These are phyloP conservation scores for Fusarium sp. DNA, from an alignment of 2,329 filamentous ascomycete species.

Conservation along the genomic window DNA sequence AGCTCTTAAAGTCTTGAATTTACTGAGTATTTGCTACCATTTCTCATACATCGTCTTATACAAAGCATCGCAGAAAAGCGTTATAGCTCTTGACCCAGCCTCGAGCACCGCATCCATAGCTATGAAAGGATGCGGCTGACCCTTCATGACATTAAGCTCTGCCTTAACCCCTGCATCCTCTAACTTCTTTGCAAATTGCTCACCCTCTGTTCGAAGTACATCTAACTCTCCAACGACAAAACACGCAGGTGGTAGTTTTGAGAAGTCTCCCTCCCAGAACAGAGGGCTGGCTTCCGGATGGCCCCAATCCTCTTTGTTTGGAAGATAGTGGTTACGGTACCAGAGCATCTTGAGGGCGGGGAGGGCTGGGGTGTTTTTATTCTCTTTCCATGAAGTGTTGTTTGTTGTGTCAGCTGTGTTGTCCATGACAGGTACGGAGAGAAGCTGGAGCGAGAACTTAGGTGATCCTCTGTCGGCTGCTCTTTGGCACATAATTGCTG, in stretches of 20 bases:
- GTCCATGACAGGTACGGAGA: conserved; percentile 21
- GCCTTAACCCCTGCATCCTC: background rate
- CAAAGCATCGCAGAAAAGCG: conserved; percentile 13
- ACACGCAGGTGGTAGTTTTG: conserved; percentile 15
- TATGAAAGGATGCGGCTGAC: conserved; percentile 26
- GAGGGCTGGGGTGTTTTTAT: background rate
- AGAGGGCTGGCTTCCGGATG: conserved; percentile 2
- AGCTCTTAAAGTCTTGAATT: no score
- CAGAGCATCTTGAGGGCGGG: conserved; percentile 21
- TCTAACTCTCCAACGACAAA: conserved; percentile 24
- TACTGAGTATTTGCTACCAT: background rate
- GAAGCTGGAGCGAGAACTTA: conserved; percentile 15
- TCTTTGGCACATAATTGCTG: conserved; percentile 26
- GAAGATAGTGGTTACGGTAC: conserved; percentile 19
- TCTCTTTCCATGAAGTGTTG: conserved; percentile 18
- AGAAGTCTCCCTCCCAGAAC: conserved; percentile 13
- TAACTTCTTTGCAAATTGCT: conserved; percentile 13
- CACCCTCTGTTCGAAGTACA: conserved; percentile 3
- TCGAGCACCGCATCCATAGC: conserved; percentile 25
- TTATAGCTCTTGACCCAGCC: conserved; percentile 15
- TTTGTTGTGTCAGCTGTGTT: conserved; percentile 10
- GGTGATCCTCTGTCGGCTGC: conserved; percentile 7
- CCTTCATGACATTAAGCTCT: conserved; percentile 16
- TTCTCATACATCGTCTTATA: conserved; percentile 16
- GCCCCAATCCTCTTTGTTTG: background rate